phyloP scores from a whole-genome alignment of 768 basidiomycete genomes.

The Heimioporus sp. region DNA sequence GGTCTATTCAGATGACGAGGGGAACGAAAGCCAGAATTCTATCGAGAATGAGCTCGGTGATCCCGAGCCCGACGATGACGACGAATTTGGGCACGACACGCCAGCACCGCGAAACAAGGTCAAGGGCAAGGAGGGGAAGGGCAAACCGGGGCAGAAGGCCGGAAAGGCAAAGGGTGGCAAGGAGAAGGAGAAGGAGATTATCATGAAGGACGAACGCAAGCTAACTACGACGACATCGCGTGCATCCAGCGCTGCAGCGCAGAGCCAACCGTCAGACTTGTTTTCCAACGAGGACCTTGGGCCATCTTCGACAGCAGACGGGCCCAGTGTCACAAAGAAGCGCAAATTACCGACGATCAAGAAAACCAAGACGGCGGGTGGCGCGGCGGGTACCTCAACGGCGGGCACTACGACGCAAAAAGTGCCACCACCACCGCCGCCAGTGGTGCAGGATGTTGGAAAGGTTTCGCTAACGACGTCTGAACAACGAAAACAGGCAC shows the following conservation, averaged over 20 bases:
- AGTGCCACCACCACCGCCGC: conserved; percentile 4
- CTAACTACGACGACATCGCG: conserved; percentile 17
- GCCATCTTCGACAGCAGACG: conserved; percentile 6
- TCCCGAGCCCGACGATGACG: conserved; percentile 24
- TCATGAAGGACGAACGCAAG: conserved; percentile 43
- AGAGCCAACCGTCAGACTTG: conserved; percentile 27
- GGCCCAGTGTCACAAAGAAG: conserved; percentile 47
- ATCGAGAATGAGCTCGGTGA: conserved; percentile 27
- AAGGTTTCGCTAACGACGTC: conserved; percentile 26
- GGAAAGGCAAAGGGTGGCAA: conserved; percentile 30
- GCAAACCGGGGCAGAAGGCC: conserved; percentile 21
- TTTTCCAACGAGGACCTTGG: conserved; percentile 32
- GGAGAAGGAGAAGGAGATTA: conserved; percentile 29
- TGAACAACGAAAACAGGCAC: conserved; percentile 39
- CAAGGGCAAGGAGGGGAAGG: conserved; percentile 19
- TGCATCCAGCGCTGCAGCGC: conserved; percentile 32
- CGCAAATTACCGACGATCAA: conserved; percentile 67
- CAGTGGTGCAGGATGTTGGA: conserved; percentile 20
- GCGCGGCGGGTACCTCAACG: conserved; percentile 23
- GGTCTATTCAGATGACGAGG: conserved; percentile 30
- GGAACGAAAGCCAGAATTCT: conserved; percentile 23
- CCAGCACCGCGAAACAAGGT: conserved; percentile 26
- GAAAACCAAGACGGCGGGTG: conserved; percentile 49
- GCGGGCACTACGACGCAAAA: conserved; percentile 21
- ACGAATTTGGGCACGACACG: conserved; percentile 25